phyloP scores from a whole-genome alignment of 2,329 filamentous ascomycete species.

The Paraphoma sp. region DNA sequence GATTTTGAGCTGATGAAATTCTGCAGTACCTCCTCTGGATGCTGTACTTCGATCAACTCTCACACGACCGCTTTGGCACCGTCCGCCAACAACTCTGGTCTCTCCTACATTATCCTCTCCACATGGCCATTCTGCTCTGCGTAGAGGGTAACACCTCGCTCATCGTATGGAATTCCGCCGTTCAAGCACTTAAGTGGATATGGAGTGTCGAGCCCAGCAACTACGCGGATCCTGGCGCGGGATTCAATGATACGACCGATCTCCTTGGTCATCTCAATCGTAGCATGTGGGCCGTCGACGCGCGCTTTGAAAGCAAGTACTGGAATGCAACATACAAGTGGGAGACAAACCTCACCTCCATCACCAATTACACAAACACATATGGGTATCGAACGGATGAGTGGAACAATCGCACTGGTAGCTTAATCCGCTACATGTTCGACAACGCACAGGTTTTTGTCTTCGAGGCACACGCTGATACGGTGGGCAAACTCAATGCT shows the following conservation, averaged over 20 bases:
- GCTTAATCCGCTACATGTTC: conserved; percentile 19
- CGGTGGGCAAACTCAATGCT: conserved; percentile 30
- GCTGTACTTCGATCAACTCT: conserved; percentile 64
- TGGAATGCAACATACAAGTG: conserved; percentile 31
- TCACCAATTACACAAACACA: conserved; percentile 22
- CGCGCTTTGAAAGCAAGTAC: conserved; percentile 21
- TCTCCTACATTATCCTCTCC: conserved; percentile 65
- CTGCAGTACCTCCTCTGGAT: not conserved
- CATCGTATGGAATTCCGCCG: conserved; percentile 33
- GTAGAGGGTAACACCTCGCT: conserved; percentile 58
- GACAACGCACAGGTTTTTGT: conserved; percentile 32
- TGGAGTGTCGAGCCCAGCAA: conserved; percentile 21
- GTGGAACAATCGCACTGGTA: conserved; percentile 29
- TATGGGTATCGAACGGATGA: conserved; percentile 22
- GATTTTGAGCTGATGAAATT: not conserved
- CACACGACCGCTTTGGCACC: conserved; percentile 53
- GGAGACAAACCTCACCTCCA: conserved; percentile 28
- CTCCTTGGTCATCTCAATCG: conserved; percentile 22
- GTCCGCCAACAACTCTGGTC: conserved; percentile 65
- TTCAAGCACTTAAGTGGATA: conserved; percentile 28
- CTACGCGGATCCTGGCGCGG: conserved; percentile 18
- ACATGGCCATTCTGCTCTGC: conserved; percentile 65
- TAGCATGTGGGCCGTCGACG: conserved; percentile 25
- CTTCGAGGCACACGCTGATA: conserved; percentile 32
- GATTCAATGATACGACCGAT: conserved; percentile 12